A percentile compares a stretch with the other conserved stretches of the same genome.
phyloP scores from a whole-genome alignment of 2,329 filamentous ascomycete species.

The Diplodia seriata region DNA sequence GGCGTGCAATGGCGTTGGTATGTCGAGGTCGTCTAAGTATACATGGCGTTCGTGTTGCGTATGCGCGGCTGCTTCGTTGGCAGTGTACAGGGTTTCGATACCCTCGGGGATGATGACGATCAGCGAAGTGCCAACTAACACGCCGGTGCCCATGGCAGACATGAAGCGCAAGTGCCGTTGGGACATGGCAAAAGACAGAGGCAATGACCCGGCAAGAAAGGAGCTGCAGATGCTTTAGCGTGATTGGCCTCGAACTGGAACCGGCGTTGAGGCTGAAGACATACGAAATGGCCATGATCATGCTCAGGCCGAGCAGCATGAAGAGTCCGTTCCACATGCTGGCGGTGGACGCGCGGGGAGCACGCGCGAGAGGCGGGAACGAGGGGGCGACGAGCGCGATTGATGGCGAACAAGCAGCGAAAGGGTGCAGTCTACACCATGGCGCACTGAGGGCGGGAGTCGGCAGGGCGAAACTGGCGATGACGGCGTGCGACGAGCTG shows the following conservation, averaged over 20 bases:
- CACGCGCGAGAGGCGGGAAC: neutral
- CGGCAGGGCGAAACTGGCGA: slow-evolving; percentile 26
- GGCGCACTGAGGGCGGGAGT: neutral
- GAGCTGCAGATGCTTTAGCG: slow-evolving; percentile 65
- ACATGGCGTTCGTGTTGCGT: slow-evolving; percentile 8
- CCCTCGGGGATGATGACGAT: slow-evolving; percentile 98
- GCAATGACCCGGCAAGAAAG: slow-evolving; percentile 89
- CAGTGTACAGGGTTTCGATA: slow-evolving; percentile 82
- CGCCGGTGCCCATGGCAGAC: slow-evolving; percentile 90
- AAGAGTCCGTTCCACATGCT: slow-evolving; percentile 68
- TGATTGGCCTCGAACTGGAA: neutral
- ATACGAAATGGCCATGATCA: slow-evolving; percentile 70
- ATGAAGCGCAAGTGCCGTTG: slow-evolving; percentile 86
- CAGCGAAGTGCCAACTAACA: slow-evolving; percentile 91
- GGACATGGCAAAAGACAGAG: slow-evolving; percentile 86
- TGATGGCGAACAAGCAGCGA: neutral
- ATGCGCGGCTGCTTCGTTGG: slow-evolving; percentile 41
- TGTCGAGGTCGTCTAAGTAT: slow-evolving; percentile 9
- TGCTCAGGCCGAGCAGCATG: slow-evolving; percentile 69
- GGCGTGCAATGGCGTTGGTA: slow-evolving; percentile 5
- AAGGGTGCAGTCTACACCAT: slow-evolving; percentile 12
- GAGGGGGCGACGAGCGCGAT: slow-evolving; percentile 1
- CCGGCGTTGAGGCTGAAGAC: neutral
- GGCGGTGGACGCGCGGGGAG: slow-evolving; percentile 34
- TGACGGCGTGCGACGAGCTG: slow-evolving; percentile 23